Evolutionary conservation across 2,329 filamentous ascomycete species (phyloP), one percentile per base, ranked within the genome.

Genomic region (Tolypocladium album): DNA sequence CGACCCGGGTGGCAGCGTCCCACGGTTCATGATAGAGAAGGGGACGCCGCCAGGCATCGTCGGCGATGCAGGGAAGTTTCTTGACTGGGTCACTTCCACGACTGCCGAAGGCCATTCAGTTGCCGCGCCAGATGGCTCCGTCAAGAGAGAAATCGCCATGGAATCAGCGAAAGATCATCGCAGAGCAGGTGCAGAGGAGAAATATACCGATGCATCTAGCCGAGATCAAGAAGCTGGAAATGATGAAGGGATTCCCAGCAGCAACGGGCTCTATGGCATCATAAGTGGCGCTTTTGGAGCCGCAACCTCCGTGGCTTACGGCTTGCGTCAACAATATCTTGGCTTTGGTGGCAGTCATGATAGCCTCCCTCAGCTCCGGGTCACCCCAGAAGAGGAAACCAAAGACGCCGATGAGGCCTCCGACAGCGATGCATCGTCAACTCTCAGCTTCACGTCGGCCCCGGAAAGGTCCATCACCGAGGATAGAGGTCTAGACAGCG

Each of bases 1-100:
- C 70, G 91, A 96, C 67, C 91, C 92, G 3, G 92, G 92, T 13
- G 92, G 92, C 58, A 93, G 86, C 61, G 92, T 96, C 22, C 92
- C 92, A 1, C 83, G 89, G 17, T 96, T 94, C 74, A 87, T 96
- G 81, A 90, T 96, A n/a, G 92, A 96, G 68, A 86, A 90, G 69
- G 90, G 89, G 38, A 96, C 92, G 0, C 92, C 92, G 0, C 85
- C 82, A 13, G 89, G 89, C 42, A 94, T 96, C 66, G 82, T 90
- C 34, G 80, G 80, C 50, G 92, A 96, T 71, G 88, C 91, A 0
- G 82, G 82, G 58, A 94, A 92, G 71, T 95, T 96, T 65, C 71
- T 94, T 17, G 83, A 91, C 60, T 96, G 92, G 92, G 67, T 83
- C 38, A 75, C 75, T 9, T 70, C 76, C 5, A 77, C 76, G 61